These are phyloP conservation scores for Lanmaoa rubissima DNA, from an alignment of 768 basidiomycete species.

Conservation along the genomic window DNA sequence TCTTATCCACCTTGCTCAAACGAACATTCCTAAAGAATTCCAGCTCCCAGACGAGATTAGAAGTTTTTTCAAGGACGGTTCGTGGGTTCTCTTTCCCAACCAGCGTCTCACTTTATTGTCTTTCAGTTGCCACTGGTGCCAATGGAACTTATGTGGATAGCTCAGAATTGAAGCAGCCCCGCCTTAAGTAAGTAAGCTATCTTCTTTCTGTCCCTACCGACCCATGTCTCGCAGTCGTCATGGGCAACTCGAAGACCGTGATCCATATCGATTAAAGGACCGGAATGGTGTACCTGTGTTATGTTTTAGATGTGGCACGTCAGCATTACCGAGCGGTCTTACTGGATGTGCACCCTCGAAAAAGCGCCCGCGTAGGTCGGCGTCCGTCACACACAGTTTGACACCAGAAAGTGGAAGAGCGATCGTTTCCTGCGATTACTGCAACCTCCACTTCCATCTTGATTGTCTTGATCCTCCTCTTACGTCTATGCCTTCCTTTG, in stretches of 20 bases:
- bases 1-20: constrained; percentile 68
- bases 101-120: constrained; percentile 15
- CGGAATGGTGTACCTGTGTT: constrained; percentile 79
- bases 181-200: constrained; percentile 67
- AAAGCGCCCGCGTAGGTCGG: constrained; percentile 53
- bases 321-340: constrained; percentile 61
- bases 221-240: constrained; percentile 55
- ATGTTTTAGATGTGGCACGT: constrained; percentile 87
- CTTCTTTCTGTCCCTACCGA: constrained; percentile 1
- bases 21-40: constrained; percentile 74
- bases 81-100: constrained; percentile 26
- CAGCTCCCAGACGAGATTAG: constrained; percentile 85
- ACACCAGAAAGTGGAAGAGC: constrained; percentile 59
- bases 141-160: constrained; percentile 84
- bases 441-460: constrained; percentile 92
- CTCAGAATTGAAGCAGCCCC: constrained; percentile 71
- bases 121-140: constrained; percentile 69
- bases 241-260: constrained; percentile 88
- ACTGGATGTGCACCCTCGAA: constrained; percentile 51
- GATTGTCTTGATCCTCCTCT: constrained; percentile 95
- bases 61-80: constrained; percentile 84
- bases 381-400: constrained; percentile 36
- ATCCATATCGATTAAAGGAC: constrained; percentile 83
- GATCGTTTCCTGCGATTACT: constrained; percentile 95
- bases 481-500: constrained; percentile 76